These are phyloP conservation scores for Lactuca sativa DNA, from an alignment of 129 eudicot genomes.

Conservation along the genomic window DNA sequence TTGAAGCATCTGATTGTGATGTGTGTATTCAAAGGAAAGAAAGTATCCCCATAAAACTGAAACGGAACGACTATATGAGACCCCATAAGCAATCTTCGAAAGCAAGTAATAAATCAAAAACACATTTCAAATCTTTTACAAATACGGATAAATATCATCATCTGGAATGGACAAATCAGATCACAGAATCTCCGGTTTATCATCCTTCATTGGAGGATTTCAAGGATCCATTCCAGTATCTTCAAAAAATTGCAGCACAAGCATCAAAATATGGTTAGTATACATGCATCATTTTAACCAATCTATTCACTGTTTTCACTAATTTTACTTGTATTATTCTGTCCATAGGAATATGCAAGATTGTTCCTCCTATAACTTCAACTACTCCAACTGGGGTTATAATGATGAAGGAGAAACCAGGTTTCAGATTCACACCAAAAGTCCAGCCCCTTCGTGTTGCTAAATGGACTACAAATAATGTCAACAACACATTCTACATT, in stretches of 20 bases:
- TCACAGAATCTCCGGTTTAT: constrained; percentile 51
- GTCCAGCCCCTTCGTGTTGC: constrained; percentile 57
- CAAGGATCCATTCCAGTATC: constrained; percentile 47
- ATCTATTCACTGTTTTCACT: background rate
- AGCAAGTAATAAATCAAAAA: constrained; percentile 13
- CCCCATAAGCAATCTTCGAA: background rate
- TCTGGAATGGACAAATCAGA: constrained; percentile 33
- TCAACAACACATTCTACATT: constrained; percentile 42
- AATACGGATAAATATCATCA: background rate
- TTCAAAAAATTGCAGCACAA: constrained; percentile 45
- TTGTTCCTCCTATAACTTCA: constrained; percentile 43
- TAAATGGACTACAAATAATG: constrained; percentile 36
- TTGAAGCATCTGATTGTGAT: constrained; percentile 4
- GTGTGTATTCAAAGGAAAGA: background rate
- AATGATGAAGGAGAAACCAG: constrained; percentile 44
- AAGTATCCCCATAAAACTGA: constrained; percentile 22
- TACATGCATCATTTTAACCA: background rate
- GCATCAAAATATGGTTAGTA: constrained; percentile 54
- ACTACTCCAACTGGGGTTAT: constrained; percentile 41
- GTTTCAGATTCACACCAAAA: constrained; percentile 50
- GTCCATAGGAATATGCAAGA: constrained; percentile 50
- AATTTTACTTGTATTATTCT: background rate
- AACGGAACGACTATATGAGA: background rate
- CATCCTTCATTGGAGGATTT: constrained; percentile 50
- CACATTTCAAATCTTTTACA: background rate